Evolutionary conservation across 2,329 filamentous ascomycete species (phyloP).

Genomic region (Colletotrichum acutatum): DNA sequence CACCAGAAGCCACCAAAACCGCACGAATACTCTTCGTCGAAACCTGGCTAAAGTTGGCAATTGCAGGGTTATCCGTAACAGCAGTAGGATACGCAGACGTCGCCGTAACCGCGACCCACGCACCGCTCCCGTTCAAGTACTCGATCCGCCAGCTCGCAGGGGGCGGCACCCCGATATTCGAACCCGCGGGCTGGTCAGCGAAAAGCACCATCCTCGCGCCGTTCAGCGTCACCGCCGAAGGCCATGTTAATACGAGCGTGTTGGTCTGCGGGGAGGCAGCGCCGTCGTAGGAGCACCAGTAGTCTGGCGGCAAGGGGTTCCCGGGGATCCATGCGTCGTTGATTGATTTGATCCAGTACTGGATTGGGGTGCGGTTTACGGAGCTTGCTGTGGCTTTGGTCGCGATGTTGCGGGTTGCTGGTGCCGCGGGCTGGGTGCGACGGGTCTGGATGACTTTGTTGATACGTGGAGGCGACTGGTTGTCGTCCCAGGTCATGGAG

Average conservation of each 20-base stretch:
- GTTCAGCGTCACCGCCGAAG: constrained; percentile 42
- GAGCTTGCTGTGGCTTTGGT: constrained; percentile 40
- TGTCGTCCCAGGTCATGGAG: constrained; percentile 40
- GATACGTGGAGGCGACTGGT: constrained; percentile 41
- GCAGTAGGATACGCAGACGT: constrained; percentile 39
- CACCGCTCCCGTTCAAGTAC: constrained; percentile 35
- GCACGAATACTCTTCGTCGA: constrained; percentile 40
- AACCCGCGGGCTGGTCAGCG: constrained; percentile 43
- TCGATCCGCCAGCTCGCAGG: constrained; percentile 43
- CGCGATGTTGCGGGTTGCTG: constrained; percentile 48
- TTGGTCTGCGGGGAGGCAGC: constrained; percentile 43
- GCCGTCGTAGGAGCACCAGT: constrained; percentile 48
- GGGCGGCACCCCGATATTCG: constrained; percentile 44
- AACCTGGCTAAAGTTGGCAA: constrained; percentile 41
- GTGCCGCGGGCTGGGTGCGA: constrained; percentile 34
- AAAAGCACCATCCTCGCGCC: constrained; percentile 45
- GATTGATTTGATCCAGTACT: constrained; percentile 49
- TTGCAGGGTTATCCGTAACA: constrained; percentile 41
- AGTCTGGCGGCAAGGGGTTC: constrained; percentile 49
- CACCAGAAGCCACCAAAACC: constrained; percentile 39
- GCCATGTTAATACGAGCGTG: constrained; percentile 46
- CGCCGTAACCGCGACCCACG: constrained; percentile 39
- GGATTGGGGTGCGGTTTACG: constrained; percentile 44
- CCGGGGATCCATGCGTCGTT: constrained; percentile 45
- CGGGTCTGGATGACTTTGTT: constrained; percentile 44